Base-by-base conservation (phyloP, 2,329 filamentous ascomycete genomes). In the Paraphaeosphaeria sporulosa region DNA sequence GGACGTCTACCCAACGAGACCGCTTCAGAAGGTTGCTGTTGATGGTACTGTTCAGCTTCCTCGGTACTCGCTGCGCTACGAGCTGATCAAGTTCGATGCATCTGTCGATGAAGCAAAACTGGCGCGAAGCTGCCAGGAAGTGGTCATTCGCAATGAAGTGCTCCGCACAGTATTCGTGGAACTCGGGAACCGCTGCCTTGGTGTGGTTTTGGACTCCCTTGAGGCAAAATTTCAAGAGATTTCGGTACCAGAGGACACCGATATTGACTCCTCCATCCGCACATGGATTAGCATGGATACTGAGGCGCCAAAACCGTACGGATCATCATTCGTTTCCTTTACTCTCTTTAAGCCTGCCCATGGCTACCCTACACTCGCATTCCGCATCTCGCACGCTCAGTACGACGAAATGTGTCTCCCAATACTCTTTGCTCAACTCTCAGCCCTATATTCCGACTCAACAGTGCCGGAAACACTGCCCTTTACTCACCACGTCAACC, bases 331-430 rank as follows among this genome's bases (percentile, higher is more conserved):
- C 34, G 68, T 75, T 3, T 63, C 67, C 12, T 76, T 77, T 58
- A 71, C 68, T 2, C 79, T 85, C 17, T 89, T 89, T 61, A 82
- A 86, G 58, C 86, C 87, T 62, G 86, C 87, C 49, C 86, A 86
- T 60, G 78, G 76, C 23, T 70, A 80, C 12, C 73, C 78, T 5
- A 81, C 82, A 48, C 83, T 90, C 15, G 78, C 85, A 60, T 83
- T 89, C 71, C 85, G 88, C 58, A 84, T 91, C 57, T 90, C 88
- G 0, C 89, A 91, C 72, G 86, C 88, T 0, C 88, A 90, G 65
- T 90, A 90, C 69, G 89, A 91, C 64, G 89, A 89, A 63, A 87
- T 90, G 23, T 90, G 86, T 64, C 81, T 90, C 9, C 85, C 87
- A 0, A 78, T 83, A n/a, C 82, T 90, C 21, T 83, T 90, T 59